Evolutionary conservation across 2,329 filamentous ascomycete genomes (phyloP), one percentile per base, ranked within the genome.

Genomic region (Knufia fluminis): DNA sequence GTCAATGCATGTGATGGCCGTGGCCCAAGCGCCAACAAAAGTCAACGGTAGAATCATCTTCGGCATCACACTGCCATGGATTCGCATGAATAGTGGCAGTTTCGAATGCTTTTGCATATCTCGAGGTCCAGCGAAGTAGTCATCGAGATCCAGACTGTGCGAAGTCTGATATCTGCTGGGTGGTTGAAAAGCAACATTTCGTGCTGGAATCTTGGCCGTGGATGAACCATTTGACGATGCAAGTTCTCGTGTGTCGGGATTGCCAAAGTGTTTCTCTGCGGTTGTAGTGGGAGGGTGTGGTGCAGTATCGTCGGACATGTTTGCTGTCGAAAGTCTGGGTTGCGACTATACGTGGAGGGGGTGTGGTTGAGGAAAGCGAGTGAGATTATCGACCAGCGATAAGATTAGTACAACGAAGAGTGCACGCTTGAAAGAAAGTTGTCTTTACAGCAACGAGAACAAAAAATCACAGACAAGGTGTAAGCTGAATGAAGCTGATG

Each of bases 61-160:
- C 10, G 85, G 85, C 50, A 84, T 64, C 53, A 90, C 80, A 54
- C 80, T 85, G 58, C 85, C 85, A 63, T 87, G 84, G 68, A 90
- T 74, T 51, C 83, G 82, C 63, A 90, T 68, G 62, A 88, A 84
- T 54, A 80, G 76, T 16, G 85, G 85, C 75, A 83, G 82, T 72
- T 86, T 88, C 17, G 83, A 87, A 65, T 89, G 84, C 60, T 78
- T 78, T 51, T 79, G 73, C 55, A 86, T 77, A 62, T 88, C 80
- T 53, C 82, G 77, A 44, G 85, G 85, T 16, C 62, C 68, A 24
- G 51, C 76, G 60, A 82, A 83, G 63, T 82, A 82, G 54, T 81
- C 77, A 52, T 80, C 77, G 42, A 82, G 55, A 28, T 78, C 74
- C 52, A 74, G 63, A 28, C 64, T 52, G 28, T 50, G 54, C 84